Conservation (phyloP, 1,284 basidiomycete species). For the Irpex sp. region DNA sequence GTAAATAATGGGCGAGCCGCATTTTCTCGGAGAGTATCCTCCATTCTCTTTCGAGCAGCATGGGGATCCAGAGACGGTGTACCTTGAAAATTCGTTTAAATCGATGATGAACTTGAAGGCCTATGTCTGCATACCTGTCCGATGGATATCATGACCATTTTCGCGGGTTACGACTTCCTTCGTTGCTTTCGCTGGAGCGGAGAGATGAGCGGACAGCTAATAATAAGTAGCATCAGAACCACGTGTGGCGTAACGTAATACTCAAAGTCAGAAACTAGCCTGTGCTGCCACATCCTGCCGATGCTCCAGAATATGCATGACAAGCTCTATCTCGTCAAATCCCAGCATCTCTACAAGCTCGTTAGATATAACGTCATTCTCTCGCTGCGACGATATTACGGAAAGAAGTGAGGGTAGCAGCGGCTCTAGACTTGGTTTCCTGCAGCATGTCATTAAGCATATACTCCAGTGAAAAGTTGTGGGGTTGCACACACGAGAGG, state of each 20-base stretch:
- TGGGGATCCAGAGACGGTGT: neutral
- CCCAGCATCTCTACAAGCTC: conserved; percentile 85
- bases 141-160: neutral
- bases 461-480: conserved; percentile 9
- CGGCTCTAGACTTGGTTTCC: conserved; percentile 29
- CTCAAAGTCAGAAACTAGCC: neutral
- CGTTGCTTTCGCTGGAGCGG: no score
- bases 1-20: conserved; percentile 69
- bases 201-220: no score
- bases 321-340: conserved; percentile 79
- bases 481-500: conserved; percentile 28
- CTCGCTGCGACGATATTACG: conserved; percentile 30
- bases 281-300: neutral
- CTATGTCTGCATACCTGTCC: conserved; percentile 3
- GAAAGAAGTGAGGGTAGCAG: conserved; percentile 27
- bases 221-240: no score
- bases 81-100: neutral
- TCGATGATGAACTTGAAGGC: conserved; percentile 37
- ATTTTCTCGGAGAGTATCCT: conserved; percentile 61
- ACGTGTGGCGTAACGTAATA: neutral
- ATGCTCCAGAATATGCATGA: conserved; percentile 51
- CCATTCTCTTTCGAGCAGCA: conserved; percentile 63
- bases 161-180: neutral
- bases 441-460: conserved; percentile 14
- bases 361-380: conserved; percentile 73